phyloP scores from a whole-genome alignment of 441 rosid species.

The Gossypium trilobum region DNA sequence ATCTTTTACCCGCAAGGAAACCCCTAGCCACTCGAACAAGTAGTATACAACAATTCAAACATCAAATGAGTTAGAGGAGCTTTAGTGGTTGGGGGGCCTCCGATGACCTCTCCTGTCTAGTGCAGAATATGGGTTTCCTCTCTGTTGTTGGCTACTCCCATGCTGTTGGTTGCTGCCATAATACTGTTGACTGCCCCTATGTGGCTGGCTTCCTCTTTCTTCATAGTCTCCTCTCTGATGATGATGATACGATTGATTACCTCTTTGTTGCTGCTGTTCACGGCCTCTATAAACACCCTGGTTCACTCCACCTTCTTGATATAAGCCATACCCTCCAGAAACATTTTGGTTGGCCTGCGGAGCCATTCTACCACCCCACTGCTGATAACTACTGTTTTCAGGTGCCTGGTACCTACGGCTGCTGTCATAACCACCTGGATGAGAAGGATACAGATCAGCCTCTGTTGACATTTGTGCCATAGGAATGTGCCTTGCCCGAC shows the following conservation, averaged over 20 bases:
- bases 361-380: constrained; percentile 5
- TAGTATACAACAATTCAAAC: neutral
- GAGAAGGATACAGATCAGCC: neutral
- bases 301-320: constrained; percentile 3
- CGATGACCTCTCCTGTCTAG: constrained; percentile 24
- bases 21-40: neutral
- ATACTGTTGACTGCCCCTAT: neutral
- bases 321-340: neutral
- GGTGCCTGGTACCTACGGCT: neutral
- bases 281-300: neutral
- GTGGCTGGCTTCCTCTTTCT: constrained; percentile 1
- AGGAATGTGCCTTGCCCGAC: constrained; percentile 23
- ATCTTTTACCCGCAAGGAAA: neutral
- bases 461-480: neutral
- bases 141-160: constrained; percentile 23
- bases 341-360: neutral
- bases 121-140: constrained; percentile 29
- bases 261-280: neutral
- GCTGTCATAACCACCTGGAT: neutral
- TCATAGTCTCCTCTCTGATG: neutral
- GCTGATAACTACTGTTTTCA: neutral
- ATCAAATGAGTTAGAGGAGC: neutral
- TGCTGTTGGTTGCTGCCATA: constrained; percentile 22
- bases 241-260: neutral
- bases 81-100: neutral